Conservation (phyloP, 2,329 filamentous ascomycete genomes). For the Talaromyces sp. region DNA sequence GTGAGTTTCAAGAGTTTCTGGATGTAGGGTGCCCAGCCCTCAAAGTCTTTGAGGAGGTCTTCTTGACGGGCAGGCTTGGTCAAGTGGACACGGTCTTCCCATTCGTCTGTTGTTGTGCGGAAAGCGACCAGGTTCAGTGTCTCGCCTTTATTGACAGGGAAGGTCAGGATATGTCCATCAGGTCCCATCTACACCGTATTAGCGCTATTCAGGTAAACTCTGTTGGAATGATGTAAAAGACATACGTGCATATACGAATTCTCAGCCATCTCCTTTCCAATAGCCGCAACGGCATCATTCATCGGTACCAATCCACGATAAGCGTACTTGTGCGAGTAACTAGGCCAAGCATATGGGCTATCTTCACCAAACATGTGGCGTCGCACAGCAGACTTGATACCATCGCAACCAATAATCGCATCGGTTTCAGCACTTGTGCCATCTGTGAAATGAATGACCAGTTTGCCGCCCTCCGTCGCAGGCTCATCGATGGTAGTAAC, state of each 20-base stretch:
- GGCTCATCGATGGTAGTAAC: conserved; percentile 1
- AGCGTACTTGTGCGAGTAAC: conserved; percentile 28
- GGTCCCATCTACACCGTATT: not conserved
- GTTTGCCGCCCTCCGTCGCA: not conserved
- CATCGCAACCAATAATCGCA: conserved; percentile 27
- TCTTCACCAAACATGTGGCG: conserved; percentile 15
- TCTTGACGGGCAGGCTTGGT: conserved; percentile 8
- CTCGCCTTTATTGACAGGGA: conserved; percentile 3
- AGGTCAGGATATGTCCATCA: conserved; percentile 7
- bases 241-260: conserved; percentile 22
- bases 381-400: conserved; percentile 24
- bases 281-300: conserved; percentile 20
- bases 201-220: conserved; percentile 22
- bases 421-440: conserved; percentile 21
- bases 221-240: conserved; percentile 21
- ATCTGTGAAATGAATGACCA: conserved; percentile 19
- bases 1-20: conserved; percentile 11
- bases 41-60: conserved; percentile 5
- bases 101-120: not conserved
- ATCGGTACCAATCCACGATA: conserved; percentile 29
- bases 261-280: conserved; percentile 18
- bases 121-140: conserved; percentile 8
- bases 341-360: conserved; percentile 16
- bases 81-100: not conserved
- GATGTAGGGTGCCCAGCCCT: conserved; percentile 3